phyloP scores from a whole-genome alignment of 257 asterid species.

The Phtheirospermum japonicum region DNA sequence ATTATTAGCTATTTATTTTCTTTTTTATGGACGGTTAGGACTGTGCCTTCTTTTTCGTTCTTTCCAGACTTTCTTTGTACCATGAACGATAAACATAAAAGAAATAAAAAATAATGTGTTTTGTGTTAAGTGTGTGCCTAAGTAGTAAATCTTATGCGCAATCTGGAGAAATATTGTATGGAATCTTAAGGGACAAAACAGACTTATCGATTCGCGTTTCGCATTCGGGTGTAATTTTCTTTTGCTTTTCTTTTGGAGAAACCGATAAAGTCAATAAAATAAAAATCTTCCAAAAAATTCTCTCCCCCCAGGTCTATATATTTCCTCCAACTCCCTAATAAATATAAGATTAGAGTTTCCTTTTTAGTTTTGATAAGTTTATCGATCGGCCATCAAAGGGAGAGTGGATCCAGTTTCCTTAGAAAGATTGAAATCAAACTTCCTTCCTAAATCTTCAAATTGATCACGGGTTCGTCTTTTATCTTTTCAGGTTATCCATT shows the following conservation, averaged over 20 bases:
- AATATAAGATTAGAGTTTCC: constrained; percentile 1
- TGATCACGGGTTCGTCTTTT: neutral
- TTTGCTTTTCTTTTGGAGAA: too few relatives aligned
- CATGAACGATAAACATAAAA: too few relatives aligned
- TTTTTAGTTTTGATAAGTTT: too few relatives aligned
- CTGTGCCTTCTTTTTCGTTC: too few relatives aligned
- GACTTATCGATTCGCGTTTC: neutral
- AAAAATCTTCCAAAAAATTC: neutral
- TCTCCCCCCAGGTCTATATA: too few relatives aligned
- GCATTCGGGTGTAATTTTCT: neutral
- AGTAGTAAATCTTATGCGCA: neutral
- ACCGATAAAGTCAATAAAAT: neutral
- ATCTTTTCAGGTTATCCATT: neutral
- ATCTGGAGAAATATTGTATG: neutral
- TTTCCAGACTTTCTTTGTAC: too few relatives aligned
- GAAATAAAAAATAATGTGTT: neutral
- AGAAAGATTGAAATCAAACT: neutral
- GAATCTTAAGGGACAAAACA: neutral
- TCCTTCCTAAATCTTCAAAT: neutral
- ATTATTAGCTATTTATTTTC: neutral
- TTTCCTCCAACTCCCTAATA: too few relatives aligned
- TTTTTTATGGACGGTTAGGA: neutral
- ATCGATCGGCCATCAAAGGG: neutral
- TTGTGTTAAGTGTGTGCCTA: neutral
- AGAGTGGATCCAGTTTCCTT: too few relatives aligned